phyloP scores from a whole-genome alignment of 2,329 filamentous ascomycete genomes.

The Chrysoporthe austroafricana region DNA sequence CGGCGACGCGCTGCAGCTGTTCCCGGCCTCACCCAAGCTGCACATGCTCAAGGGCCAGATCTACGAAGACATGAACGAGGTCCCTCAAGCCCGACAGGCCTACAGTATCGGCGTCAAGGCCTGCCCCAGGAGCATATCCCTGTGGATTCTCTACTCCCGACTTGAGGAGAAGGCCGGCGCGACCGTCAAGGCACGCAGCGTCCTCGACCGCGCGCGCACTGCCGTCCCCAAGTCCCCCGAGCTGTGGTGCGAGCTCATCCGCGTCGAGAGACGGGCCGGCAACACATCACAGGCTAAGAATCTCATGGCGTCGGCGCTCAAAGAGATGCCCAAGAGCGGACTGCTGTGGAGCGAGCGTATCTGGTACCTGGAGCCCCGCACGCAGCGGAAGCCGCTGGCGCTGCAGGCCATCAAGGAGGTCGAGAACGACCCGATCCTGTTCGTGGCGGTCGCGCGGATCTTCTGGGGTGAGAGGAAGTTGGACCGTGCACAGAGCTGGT shows the following conservation, averaged over 20 bases:
- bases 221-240: conserved; percentile 83
- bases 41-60: conserved; percentile 99
- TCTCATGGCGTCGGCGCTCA: conserved; percentile 90
- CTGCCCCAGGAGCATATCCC: conserved; percentile 78
- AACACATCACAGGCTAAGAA: conserved; percentile 84
- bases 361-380: conserved; percentile 88
- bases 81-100: conserved; percentile 85
- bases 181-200: conserved; percentile 88
- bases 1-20: conserved; percentile 83
- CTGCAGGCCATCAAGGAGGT: conserved; percentile 97
- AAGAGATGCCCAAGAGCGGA: conserved; percentile 87
- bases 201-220: conserved; percentile 88
- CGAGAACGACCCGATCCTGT: conserved; percentile 86
- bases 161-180: conserved; percentile 85
- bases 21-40: conserved; percentile 83
- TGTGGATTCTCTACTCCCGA: conserved; percentile 88
- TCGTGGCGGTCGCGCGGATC: conserved; percentile 89
- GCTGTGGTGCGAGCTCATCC: conserved; percentile 92
- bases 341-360: conserved; percentile 93
- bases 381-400: conserved; percentile 87
- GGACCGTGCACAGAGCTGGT: conserved; percentile 96
- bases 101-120: conserved; percentile 88
- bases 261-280: conserved; percentile 85
- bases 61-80: conserved; percentile 81
- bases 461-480: conserved; percentile 94